Evolutionary conservation across 2,329 filamentous ascomycete species (phyloP).

Genomic region (Ophiocordyceps australis): DNA sequence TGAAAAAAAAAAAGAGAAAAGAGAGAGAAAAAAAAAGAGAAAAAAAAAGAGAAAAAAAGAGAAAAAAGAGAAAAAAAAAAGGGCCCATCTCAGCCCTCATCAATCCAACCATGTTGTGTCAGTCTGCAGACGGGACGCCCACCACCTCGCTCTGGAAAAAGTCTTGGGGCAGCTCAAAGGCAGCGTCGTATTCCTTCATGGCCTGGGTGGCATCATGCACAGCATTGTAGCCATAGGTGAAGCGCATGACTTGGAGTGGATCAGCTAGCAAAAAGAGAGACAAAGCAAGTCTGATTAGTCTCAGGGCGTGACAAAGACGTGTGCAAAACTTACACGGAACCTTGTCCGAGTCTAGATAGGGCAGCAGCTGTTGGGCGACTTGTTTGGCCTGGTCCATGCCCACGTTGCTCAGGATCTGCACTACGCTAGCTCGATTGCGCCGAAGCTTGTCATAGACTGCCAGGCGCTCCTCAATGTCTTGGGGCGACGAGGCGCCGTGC

Average conservation of each 20-base stretch:
- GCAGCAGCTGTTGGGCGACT: slow-evolving; percentile 9
- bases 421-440: slow-evolving; percentile 11
- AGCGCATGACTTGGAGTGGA: not conserved
- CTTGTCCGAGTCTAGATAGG: slow-evolving; percentile 9
- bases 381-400: slow-evolving; percentile 12
- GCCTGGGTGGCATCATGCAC: slow-evolving; percentile 3
- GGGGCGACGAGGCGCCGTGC: slow-evolving; percentile 4
- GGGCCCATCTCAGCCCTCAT: too few species aligned
- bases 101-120: not conserved
- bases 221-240: slow-evolving; percentile 7
- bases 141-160: slow-evolving; percentile 7
- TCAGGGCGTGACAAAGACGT: too few species aligned
- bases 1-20: too few species aligned
- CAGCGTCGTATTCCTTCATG: slow-evolving; percentile 5
- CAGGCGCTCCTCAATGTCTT: slow-evolving; percentile 7
- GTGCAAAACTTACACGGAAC: slow-evolving; percentile 3
- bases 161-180: slow-evolving; percentile 4
- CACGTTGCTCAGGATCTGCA: slow-evolving; percentile 20
- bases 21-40: too few species aligned
- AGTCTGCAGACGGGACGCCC: slow-evolving; percentile 2
- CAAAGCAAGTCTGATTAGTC: too few species aligned
- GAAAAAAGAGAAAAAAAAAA: not conserved
- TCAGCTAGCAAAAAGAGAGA: not conserved
- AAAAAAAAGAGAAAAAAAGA: too few species aligned
- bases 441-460: slow-evolving; percentile 9